Percentiles rank a stretch among this genome's conserved stretches.
Evolutionary conservation across 208 protist genomes (phyloP).

Genomic region (Naegleria lovaniensis): DNA sequence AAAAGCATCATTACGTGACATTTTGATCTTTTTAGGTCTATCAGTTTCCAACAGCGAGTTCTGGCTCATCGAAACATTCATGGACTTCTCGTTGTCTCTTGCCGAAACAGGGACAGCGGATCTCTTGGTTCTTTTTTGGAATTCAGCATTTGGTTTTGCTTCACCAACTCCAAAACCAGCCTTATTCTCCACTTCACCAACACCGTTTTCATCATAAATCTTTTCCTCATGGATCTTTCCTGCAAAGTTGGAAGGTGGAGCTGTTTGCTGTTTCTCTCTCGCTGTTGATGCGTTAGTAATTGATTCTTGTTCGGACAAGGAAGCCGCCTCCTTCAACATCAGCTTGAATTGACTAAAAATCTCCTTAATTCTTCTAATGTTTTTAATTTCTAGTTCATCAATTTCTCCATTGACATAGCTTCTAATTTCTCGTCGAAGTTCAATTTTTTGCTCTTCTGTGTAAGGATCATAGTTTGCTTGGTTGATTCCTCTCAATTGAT

Average conservation of each 20-base stretch:
- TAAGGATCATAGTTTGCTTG: slow-evolving; percentile 50
- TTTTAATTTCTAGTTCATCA: slow-evolving; percentile 57
- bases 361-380: slow-evolving; percentile 69
- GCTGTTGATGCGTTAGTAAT: neutral
- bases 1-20: slow-evolving; percentile 51
- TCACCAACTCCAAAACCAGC: slow-evolving; percentile 10
- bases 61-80: neutral
- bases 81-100: neutral
- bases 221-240: neutral
- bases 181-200: slow-evolving; percentile 13
- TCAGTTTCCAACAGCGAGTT: neutral
- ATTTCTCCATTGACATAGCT: slow-evolving; percentile 59
- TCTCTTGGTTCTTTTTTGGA: neutral
- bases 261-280: neutral
- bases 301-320: neutral
- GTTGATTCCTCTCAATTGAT: slow-evolving; percentile 54
- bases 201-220: neutral
- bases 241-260: neutral
- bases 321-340: slow-evolving; percentile 25
- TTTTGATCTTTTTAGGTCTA: neutral
- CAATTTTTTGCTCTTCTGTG: slow-evolving; percentile 58
- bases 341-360: slow-evolving; percentile 64
- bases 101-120: neutral
- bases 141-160: neutral
- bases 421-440: slow-evolving; percentile 53